Conservation (phyloP, 1,284 basidiomycete species). For the Austroboletus novae-zelandiae region DNA sequence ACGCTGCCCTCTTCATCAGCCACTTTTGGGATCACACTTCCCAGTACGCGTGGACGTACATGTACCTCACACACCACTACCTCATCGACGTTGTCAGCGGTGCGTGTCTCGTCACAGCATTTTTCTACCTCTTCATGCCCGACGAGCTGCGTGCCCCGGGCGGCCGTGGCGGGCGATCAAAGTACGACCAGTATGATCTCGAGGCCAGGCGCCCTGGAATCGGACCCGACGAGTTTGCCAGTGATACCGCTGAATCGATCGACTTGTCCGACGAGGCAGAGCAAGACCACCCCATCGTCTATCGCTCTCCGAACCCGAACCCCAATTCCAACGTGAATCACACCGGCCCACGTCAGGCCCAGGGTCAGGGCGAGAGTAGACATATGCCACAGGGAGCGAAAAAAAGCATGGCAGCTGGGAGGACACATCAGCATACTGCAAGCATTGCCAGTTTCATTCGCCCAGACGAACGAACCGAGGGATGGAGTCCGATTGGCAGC, state of each 20-base stretch:
- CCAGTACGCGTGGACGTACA: conserved; percentile 83
- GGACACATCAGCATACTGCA: conserved; percentile 76
- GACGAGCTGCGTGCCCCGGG: conserved; percentile 65
- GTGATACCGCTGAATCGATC: conserved; percentile 47
- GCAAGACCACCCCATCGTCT: conserved; percentile 58
- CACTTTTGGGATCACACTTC: conserved; percentile 89
- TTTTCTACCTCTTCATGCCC: conserved; percentile 89
- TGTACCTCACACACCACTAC: conserved; percentile 98
- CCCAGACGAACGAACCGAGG: conserved; percentile 67
- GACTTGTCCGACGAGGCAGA: conserved; percentile 54
- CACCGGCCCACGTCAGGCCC: neutral
- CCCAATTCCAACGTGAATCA: conserved; percentile 3
- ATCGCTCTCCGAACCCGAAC: conserved; percentile 57
- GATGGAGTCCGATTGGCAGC: conserved; percentile 67
- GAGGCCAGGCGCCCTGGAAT: conserved; percentile 35
- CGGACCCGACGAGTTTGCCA: conserved; percentile 47
- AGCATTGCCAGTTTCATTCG: conserved; percentile 78
- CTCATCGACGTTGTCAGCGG: conserved; percentile 96
- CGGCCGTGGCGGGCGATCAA: conserved; percentile 51
- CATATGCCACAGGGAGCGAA: conserved; percentile 24
- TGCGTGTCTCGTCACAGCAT: conserved; percentile 83
- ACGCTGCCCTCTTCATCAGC: conserved; percentile 88
- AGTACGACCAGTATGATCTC: conserved; percentile 75
- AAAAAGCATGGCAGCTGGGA: conserved; percentile 14
- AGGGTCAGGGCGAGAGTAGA: conserved; percentile 9